phyloP scores from a whole-genome alignment of 306 rosid genomes.

The Dicorynia guianensis region DNA sequence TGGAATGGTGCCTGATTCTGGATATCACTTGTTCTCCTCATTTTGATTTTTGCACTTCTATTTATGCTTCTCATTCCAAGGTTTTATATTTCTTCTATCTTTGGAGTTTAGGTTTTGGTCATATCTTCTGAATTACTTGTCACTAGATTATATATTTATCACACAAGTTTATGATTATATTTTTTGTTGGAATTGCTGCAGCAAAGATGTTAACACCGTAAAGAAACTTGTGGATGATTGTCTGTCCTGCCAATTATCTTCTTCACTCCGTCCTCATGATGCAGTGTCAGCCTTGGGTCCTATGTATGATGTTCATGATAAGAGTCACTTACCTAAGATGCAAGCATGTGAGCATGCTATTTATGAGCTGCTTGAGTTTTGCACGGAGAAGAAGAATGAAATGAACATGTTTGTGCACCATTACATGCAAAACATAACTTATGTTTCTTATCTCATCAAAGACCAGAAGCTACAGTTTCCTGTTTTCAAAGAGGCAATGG shows the following conservation, averaged over 20 bases:
- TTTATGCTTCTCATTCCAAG: neutral
- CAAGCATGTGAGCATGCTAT: slow-evolving; percentile 77
- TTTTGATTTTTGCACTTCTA: slow-evolving; percentile 13
- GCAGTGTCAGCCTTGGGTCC: slow-evolving; percentile 99
- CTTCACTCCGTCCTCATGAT: slow-evolving; percentile 98
- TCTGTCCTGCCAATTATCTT: slow-evolving; percentile 79
- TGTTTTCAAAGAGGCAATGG: slow-evolving; percentile 95
- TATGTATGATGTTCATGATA: slow-evolving; percentile 96
- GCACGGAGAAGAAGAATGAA: slow-evolving; percentile 84
- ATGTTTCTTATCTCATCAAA: slow-evolving; percentile 79
- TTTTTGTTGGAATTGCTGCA: slow-evolving; percentile 54
- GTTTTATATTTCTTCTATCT: slow-evolving; percentile 34
- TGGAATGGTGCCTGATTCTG: slow-evolving; percentile 8
- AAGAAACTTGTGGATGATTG: slow-evolving; percentile 96
- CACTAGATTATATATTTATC: slow-evolving; percentile 4
- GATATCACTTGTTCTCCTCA: slow-evolving; percentile 20
- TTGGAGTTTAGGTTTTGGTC: too few relatives aligned
- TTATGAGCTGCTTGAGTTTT: slow-evolving; percentile 74
- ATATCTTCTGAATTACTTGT: slow-evolving; percentile 1
- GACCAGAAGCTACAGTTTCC: slow-evolving; percentile 95
- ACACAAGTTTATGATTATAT: neutral
- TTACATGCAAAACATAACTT: slow-evolving; percentile 81
- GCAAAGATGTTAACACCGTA: slow-evolving; percentile 95
- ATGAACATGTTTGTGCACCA: slow-evolving; percentile 82
- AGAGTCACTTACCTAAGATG: slow-evolving; percentile 88